A percentile compares a stretch with the other conserved stretches of the same genome.
Evolutionary conservation across 2,329 filamentous ascomycete species (phyloP).

Genomic region (Fusarium coicis): DNA sequence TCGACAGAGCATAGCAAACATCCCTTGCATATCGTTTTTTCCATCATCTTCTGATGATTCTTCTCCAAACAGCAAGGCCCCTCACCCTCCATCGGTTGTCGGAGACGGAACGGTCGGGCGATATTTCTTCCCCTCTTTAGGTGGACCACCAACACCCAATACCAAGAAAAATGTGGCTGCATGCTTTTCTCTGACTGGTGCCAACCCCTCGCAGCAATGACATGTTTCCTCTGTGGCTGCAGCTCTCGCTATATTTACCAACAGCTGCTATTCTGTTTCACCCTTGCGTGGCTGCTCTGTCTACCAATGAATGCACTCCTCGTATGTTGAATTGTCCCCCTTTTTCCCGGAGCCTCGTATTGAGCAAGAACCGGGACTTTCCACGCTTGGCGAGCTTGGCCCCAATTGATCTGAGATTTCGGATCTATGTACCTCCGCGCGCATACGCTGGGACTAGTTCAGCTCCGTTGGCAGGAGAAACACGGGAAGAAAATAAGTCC

Average conservation of each 20-base stretch:
- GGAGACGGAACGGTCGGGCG: conserved; percentile 13
- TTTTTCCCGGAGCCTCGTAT: conserved; percentile 16
- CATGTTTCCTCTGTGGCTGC: conserved; percentile 15
- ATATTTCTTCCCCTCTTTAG: not conserved
- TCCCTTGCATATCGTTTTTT: not conserved
- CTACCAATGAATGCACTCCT: conserved; percentile 30
- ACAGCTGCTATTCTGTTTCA: conserved; percentile 6
- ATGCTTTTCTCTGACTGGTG: conserved; percentile 9
- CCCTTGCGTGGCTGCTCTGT: conserved; percentile 15
- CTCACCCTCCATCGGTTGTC: conserved; percentile 18
- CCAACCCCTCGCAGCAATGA: conserved; percentile 19
- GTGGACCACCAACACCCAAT: not conserved
- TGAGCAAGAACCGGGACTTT: not conserved
- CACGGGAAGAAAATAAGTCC: not conserved
- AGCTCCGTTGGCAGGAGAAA: not conserved
- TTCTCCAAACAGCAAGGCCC: no score
- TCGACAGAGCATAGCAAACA: not conserved
- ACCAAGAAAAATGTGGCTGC: conserved; percentile 22
- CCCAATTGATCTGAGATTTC: not conserved
- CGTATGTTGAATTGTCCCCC: conserved; percentile 14
- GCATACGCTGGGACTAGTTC: not conserved
- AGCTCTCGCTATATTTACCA: conserved; percentile 21
- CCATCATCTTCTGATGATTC: not conserved
- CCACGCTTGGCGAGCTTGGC: not conserved
- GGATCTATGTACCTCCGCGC: conserved; percentile 13